Conservation (phyloP, 768 basidiomycete genomes). For the Epithele typhae region DNA sequence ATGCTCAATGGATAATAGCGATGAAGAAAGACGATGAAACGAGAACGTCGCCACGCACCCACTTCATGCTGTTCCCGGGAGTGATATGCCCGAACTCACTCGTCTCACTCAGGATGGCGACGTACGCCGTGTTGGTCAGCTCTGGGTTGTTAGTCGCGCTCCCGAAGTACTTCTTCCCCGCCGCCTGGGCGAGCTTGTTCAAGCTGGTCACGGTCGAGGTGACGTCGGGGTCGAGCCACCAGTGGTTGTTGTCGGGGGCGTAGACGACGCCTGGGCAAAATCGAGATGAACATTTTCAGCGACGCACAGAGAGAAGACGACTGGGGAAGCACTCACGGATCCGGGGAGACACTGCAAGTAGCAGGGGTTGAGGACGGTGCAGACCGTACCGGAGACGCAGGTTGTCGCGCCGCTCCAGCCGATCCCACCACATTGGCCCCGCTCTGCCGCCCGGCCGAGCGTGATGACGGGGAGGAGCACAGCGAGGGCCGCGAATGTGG, state of each 20-base stretch:
- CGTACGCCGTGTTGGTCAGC: constrained; percentile 35
- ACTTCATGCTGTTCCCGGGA: constrained; percentile 43
- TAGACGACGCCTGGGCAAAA: not conserved
- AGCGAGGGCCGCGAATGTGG: constrained; percentile 25
- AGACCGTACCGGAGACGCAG: constrained; percentile 36
- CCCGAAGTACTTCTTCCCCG: constrained; percentile 44
- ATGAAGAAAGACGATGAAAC: too few relatives aligned
- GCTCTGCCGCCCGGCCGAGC: constrained; percentile 21
- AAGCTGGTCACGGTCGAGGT: constrained; percentile 19
- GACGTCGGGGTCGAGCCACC: not conserved
- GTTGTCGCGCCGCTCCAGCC: constrained; percentile 33
- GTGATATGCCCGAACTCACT: constrained; percentile 41
- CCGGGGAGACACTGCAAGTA: constrained; percentile 43
- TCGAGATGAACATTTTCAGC: too few relatives aligned
- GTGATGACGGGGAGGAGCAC: constrained; percentile 21
- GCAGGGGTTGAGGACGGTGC: constrained; percentile 34
- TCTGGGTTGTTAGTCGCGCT: constrained; percentile 45
- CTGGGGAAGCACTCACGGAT: constrained; percentile 4
- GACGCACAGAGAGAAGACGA: not conserved
- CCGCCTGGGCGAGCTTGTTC: constrained; percentile 33
- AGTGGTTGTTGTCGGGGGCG: not conserved
- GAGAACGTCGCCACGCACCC: constrained; percentile 31
- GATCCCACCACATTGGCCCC: constrained; percentile 33
- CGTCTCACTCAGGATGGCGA: constrained; percentile 32
- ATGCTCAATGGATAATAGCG: too few relatives aligned